These are phyloP conservation scores for Biscutella laevigata DNA, from an alignment of 441 rosid genomes.

Conservation along the genomic window DNA sequence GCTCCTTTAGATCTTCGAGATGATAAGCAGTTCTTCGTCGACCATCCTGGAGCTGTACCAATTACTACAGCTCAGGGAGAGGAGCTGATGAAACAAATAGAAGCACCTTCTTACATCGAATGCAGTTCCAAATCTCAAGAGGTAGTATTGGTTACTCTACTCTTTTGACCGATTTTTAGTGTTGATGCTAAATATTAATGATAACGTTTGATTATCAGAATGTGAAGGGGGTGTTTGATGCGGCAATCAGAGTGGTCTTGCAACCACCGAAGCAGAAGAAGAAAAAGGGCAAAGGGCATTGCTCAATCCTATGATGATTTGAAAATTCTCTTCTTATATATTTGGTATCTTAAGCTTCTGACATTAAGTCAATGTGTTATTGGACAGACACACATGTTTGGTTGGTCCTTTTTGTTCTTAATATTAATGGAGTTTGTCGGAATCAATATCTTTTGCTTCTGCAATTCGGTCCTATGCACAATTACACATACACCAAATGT, in stretches of 20 bases:
- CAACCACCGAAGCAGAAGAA: slow-evolving; percentile 68
- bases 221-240: slow-evolving; percentile 65
- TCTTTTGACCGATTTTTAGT: neutral
- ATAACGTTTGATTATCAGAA: slow-evolving; percentile 31
- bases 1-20: slow-evolving; percentile 28
- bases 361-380: slow-evolving; percentile 14
- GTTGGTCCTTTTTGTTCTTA: slow-evolving; percentile 17
- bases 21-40: slow-evolving; percentile 32
- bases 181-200: neutral
- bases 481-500: too few species aligned
- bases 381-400: slow-evolving; percentile 12
- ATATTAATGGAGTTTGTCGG: slow-evolving; percentile 16
- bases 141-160: slow-evolving; percentile 20
- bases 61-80: slow-evolving; percentile 40
- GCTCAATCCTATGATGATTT: slow-evolving; percentile 57
- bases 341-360: slow-evolving; percentile 12
- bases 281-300: slow-evolving; percentile 57
- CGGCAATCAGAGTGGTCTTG: slow-evolving; percentile 63
- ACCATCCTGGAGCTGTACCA: slow-evolving; percentile 36
- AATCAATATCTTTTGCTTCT: slow-evolving; percentile 10
- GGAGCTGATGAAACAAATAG: slow-evolving; percentile 47
- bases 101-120: slow-evolving; percentile 44
- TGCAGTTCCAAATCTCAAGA: slow-evolving; percentile 56
- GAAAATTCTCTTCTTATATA: neutral
- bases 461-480: too few species aligned